Base-by-base conservation (phyloP, 192 early-diverging fungal genomes). In the Coemansia asiatica region DNA sequence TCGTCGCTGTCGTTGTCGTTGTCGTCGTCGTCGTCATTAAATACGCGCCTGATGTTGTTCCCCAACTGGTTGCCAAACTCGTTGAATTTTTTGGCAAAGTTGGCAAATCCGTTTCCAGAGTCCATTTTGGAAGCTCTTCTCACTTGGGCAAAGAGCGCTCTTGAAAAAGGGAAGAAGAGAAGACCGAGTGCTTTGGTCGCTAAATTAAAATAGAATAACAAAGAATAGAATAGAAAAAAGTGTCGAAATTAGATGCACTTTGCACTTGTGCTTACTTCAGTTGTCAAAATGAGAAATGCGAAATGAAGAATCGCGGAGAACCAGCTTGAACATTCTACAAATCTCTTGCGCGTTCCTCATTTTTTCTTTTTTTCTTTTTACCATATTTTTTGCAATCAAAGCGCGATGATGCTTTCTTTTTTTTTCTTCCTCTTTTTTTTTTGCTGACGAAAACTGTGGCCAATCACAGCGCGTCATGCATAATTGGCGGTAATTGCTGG, bases 1-100 rank as follows among this genome's bases (percentile, higher is more conserved):
- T 21, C 31, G 33, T 21, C 31, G 33, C 19, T 48, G 61, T 22
- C 21, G 28, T 31, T 46, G 22, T n/a, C 48, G 33, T 21, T 21
- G 33, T 9, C 29, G 61, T 22, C 21, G 28, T 31, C 26, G 22
- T n/a, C 48, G 33, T 81, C 78, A 16, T 75, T 75, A 47, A 81
- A 81, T 9, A 72, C 72, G 31, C 72, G 72, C 66, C 71, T 74
- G 28, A 81, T 72, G 72, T 81, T 81, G 63, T 72, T 61, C 22
- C 69, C 78, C 0, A 80, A 66, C 59, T 74, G 71, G 47, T 74
- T 73, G 57, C 77, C 77, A 68, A 80, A 71, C 9, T 64, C 53
- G 58, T 80, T 80, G 53, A 81, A 70, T 56, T 75, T 74, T 66
- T 75, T 74, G 31, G 78, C 78, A 74, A 81, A 75, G 64, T 75